phyloP scores from a whole-genome alignment of 2,329 filamentous ascomycete species.

The Ophiocordyceps sinensis region DNA sequence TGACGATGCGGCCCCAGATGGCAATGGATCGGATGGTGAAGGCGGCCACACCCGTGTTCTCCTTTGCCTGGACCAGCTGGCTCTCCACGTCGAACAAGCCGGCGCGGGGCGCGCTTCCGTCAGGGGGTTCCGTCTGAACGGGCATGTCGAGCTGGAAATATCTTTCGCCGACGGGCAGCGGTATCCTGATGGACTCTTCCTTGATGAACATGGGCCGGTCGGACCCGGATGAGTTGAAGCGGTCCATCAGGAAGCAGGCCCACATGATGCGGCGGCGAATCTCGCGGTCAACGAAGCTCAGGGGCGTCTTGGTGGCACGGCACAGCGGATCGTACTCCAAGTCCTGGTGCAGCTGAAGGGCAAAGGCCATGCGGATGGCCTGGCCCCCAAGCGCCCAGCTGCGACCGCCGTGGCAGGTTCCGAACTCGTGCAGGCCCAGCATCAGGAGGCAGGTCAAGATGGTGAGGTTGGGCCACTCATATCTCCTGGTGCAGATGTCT shows the following conservation, averaged over 20 bases:
- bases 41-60: slow-evolving; percentile 89
- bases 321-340: slow-evolving; percentile 65
- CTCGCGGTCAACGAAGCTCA: slow-evolving; percentile 86
- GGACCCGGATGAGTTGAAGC: slow-evolving; percentile 91
- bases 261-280: slow-evolving; percentile 93
- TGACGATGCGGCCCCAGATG: slow-evolving; percentile 79
- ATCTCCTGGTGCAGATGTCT: slow-evolving; percentile 72
- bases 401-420: slow-evolving; percentile 87
- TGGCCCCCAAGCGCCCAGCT: slow-evolving; percentile 95
- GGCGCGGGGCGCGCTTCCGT: slow-evolving; percentile 53
- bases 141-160: slow-evolving; percentile 86
- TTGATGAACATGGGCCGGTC: slow-evolving; percentile 84
- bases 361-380: slow-evolving; percentile 93
- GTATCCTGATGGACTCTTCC: slow-evolving; percentile 78
- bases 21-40: slow-evolving; percentile 78
- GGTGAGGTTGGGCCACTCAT: slow-evolving; percentile 92
- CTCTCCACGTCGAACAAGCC: slow-evolving; percentile 44
- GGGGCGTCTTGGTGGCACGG: slow-evolving; percentile 45
- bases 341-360: slow-evolving; percentile 83
- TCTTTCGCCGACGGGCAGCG: slow-evolving; percentile 79
- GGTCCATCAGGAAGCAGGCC: slow-evolving; percentile 95
- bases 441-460: slow-evolving; percentile 84
- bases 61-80: slow-evolving; percentile 49
- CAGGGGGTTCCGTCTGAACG: slow-evolving; percentile 69
- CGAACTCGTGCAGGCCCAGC: slow-evolving; percentile 86